These are phyloP conservation scores for Vicia villosa DNA, from an alignment of 306 rosid species.

Conservation along the genomic window DNA sequence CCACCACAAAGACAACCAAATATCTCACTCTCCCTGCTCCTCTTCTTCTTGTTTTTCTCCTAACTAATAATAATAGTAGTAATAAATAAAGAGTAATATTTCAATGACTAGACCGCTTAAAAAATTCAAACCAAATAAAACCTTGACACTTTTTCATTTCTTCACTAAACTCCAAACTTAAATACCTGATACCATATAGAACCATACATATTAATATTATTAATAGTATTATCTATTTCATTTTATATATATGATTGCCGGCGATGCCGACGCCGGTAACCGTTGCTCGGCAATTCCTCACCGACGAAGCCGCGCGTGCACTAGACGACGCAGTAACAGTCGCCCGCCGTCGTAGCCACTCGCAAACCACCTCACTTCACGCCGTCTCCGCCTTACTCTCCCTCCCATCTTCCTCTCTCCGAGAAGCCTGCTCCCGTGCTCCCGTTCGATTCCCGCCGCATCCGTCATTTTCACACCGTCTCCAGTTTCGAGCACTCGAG, in stretches of 20 bases:
- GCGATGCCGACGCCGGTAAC: conserved; percentile 99
- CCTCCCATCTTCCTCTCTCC: conserved; percentile 64
- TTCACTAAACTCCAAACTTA: conserved; percentile 34
- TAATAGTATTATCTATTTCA: background rate
- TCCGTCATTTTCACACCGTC: conserved; percentile 59
- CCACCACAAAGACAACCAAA: background rate
- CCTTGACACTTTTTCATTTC: background rate
- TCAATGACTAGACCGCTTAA: too few relatives aligned
- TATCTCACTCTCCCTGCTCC: background rate
- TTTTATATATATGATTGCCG: conserved; percentile 66
- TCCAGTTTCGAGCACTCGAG: conserved; percentile 78
- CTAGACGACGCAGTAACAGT: conserved; percentile 79
- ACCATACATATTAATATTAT: too few relatives aligned
- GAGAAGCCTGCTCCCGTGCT: conserved; percentile 79
- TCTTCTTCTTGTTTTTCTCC: background rate
- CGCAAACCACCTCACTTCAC: conserved; percentile 87
- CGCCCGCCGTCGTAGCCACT: conserved; percentile 76
- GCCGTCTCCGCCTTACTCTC: conserved; percentile 73
- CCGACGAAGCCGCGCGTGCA: conserved; percentile 85
- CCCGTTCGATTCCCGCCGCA: conserved; percentile 5
- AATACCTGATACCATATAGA: background rate
- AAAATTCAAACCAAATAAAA: background rate
- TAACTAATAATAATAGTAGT: background rate
- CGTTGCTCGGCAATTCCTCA: conserved; percentile 80
- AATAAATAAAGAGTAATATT: too few relatives aligned